A percentile compares a stretch with the other conserved stretches of the same genome.
Evolutionary conservation across 495 filamentous ascomycete species (phyloP).

Genomic region (Aspergillus coremiiformis): DNA sequence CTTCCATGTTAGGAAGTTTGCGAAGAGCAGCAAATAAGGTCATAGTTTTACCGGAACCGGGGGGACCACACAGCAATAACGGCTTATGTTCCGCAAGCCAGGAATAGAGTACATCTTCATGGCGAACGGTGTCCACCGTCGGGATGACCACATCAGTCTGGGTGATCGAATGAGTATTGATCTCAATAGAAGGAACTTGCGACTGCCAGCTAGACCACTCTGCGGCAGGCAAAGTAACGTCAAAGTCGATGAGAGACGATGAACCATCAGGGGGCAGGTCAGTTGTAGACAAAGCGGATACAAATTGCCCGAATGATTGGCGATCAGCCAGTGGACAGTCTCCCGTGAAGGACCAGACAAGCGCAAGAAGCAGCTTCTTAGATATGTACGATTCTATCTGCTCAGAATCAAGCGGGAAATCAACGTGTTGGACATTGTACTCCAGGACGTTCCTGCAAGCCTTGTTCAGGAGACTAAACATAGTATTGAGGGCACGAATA

Average conservation of each 20-base stretch:
- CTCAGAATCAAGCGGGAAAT: conserved; percentile 85
- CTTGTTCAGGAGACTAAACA: conserved; percentile 94
- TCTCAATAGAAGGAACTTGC: conserved; percentile 86
- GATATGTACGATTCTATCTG: conserved; percentile 82
- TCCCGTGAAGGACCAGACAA: conserved; percentile 91
- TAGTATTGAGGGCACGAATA: conserved; percentile 79
- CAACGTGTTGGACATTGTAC: conserved; percentile 87
- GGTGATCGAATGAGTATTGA: conserved; percentile 94
- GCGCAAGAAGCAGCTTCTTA: conserved; percentile 83
- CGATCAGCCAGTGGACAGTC: conserved; percentile 87
- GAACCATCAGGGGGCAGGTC: conserved; percentile 70
- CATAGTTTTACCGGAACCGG: conserved; percentile 99
- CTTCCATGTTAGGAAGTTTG: conserved; percentile 96
- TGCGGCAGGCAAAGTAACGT: conserved; percentile 75
- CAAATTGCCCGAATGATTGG: conserved; percentile 76
- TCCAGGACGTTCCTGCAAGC: conserved; percentile 84
- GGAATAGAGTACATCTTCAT: conserved; percentile 96
- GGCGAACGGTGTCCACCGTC: conserved; percentile 90
- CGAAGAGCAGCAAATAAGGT: conserved; percentile 94
- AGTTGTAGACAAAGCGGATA: conserved; percentile 72
- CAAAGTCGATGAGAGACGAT: conserved; percentile 87
- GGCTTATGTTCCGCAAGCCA: conserved; percentile 99
- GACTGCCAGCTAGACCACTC: conserved; percentile 92
- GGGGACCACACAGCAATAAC: conserved; percentile 89
- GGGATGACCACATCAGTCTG: conserved; percentile 98